Conservation (phyloP, 345 rosid species). For the Camelina sativa region DNA sequence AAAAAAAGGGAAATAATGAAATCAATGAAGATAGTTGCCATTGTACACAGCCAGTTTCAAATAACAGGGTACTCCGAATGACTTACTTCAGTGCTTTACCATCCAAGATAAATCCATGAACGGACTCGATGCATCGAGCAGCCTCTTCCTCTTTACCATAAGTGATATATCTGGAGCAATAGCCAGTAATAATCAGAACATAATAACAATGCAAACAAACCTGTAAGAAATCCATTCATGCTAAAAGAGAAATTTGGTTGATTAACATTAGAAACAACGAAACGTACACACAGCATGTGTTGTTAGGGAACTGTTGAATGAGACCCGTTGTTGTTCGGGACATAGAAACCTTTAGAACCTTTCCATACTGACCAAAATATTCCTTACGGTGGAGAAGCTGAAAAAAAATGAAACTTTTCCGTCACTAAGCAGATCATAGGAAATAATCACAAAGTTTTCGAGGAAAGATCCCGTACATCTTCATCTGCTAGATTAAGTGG, state of each 20-base stretch:
- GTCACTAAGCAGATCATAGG: constrained; percentile 2
- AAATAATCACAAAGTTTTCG: neutral
- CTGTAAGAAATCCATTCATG: neutral
- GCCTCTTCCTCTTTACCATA: constrained; percentile 90
- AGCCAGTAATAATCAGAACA: neutral
- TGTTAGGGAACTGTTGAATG: constrained; percentile 85
- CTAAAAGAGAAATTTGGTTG: constrained; percentile 14
- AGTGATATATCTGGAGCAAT: constrained; percentile 68
- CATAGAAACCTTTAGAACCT: constrained; percentile 90
- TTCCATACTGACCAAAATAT: constrained; percentile 91
- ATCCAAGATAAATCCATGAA: constrained; percentile 89
- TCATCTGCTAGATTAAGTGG: constrained; percentile 90
- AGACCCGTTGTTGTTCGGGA: constrained; percentile 90
- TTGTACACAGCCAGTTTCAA: constrained; percentile 1
- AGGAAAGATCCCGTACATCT: constrained; percentile 55
- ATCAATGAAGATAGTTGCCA: neutral
- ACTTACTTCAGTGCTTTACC: constrained; percentile 72
- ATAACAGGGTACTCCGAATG: neutral
- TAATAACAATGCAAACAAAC: constrained; percentile 20
- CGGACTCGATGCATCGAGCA: constrained; percentile 85
- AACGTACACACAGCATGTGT: constrained; percentile 91
- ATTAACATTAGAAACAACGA: neutral
- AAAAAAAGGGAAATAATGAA: neutral
- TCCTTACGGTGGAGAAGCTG: constrained; percentile 84
- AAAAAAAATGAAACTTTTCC: neutral